phyloP scores from a whole-genome alignment of 2,329 filamentous ascomycete genomes.

The Cladophialophora immunda region DNA sequence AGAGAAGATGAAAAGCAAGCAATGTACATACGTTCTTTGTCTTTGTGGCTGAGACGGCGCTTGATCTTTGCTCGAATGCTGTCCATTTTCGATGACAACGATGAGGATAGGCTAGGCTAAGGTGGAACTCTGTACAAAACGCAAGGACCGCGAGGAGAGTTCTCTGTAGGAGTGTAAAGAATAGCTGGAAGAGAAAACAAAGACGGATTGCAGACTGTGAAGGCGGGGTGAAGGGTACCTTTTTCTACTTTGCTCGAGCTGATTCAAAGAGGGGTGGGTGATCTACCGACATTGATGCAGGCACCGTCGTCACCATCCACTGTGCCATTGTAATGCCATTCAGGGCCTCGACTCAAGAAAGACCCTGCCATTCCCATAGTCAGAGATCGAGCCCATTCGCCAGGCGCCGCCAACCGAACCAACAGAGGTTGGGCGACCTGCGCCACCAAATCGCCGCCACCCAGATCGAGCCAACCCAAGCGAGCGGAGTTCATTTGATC shows the following conservation, averaged over 20 bases:
- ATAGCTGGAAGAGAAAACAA: slow-evolving; percentile 4
- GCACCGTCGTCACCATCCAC: neutral
- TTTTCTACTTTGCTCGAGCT: slow-evolving; percentile 1
- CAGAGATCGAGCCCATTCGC: slow-evolving; percentile 5
- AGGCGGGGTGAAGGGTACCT: slow-evolving; percentile 13
- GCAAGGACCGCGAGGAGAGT: neutral
- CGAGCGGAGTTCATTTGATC: slow-evolving; percentile 16
- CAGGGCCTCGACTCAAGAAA: slow-evolving; percentile 3
- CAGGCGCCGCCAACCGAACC: neutral
- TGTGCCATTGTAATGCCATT: neutral
- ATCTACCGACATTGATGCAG: slow-evolving; percentile 1
- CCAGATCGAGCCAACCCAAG: slow-evolving; percentile 27
- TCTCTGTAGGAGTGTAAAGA: neutral
- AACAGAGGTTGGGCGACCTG: neutral
- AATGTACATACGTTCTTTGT: slow-evolving; percentile 35
- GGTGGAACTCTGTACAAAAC: neutral
- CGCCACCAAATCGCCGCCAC: slow-evolving; percentile 7
- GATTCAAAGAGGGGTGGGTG: slow-evolving; percentile 8
- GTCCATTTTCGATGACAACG: slow-evolving; percentile 22
- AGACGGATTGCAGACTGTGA: neutral
- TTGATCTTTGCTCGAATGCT: slow-evolving; percentile 40
- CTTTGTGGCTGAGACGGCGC: slow-evolving; percentile 41
- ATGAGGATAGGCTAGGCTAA: neutral
- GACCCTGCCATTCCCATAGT: neutral
- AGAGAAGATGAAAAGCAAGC: neutral